Percentiles rank a stretch among this genome's conserved stretches.
phyloP scores from a whole-genome alignment of 2,329 filamentous ascomycete genomes.

The Ceratocystis cubensis region DNA sequence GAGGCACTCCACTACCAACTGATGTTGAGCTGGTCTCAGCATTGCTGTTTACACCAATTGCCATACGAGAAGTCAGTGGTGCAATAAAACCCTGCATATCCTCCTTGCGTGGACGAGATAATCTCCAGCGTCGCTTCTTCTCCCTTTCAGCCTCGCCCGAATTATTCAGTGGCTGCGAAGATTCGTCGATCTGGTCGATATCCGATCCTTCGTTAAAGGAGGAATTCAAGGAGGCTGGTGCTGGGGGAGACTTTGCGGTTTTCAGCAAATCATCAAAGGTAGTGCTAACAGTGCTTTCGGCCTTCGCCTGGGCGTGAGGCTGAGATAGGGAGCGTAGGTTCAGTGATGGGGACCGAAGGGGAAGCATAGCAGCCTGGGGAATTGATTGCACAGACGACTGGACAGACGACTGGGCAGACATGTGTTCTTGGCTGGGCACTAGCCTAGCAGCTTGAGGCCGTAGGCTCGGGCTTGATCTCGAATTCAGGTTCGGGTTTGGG shows the following conservation, averaged over 20 bases:
- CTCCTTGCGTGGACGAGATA: constrained; percentile 51
- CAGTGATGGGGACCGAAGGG: not conserved
- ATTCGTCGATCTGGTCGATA: constrained; percentile 57
- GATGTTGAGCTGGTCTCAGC: constrained; percentile 57
- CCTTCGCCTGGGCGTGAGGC: not conserved
- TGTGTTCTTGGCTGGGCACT: not conserved
- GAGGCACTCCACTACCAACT: constrained; percentile 47
- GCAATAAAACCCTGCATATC: constrained; percentile 34
- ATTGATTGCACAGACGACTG: not conserved
- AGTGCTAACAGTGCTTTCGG: not conserved
- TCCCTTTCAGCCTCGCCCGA: constrained; percentile 38
- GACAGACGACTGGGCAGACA: not conserved
- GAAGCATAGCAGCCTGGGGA: not conserved
- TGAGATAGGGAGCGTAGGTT: not conserved
- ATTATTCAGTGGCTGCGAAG: constrained; percentile 16
- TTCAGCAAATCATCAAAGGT: constrained; percentile 38
- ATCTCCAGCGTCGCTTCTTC: constrained; percentile 59
- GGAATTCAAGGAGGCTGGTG: constrained; percentile 63
- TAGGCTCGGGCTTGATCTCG: not conserved
- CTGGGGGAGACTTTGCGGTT: constrained; percentile 59
- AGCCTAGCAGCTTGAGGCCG: not conserved
- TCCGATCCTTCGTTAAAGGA: constrained; percentile 73
- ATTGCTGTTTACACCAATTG: constrained; percentile 48
- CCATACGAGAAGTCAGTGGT: constrained; percentile 26
- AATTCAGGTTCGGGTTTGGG: not conserved